Base-by-base conservation (phyloP, 805 yeast genomes). In the Jamesozyma gamospora region DNA sequence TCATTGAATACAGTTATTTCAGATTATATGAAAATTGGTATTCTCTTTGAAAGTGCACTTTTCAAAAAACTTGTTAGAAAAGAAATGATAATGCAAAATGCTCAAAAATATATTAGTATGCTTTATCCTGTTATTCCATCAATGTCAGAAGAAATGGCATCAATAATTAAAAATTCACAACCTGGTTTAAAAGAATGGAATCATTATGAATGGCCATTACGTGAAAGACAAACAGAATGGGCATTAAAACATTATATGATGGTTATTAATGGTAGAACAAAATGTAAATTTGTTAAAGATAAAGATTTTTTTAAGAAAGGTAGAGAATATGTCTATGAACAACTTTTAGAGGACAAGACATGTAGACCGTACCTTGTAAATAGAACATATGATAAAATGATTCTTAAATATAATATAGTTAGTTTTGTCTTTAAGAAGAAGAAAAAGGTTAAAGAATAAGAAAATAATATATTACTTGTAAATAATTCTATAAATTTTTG, bases 1-100 rank as follows among this genome's bases (percentile, higher is more conserved):
- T 69, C 87, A 0, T 65, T 90, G 56, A 90, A 92, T 58, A 88
- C 96, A 0, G 77, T 86, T 1, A 74, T 92, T 18, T 84, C 96
- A 0, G 94, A 87, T 55, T 82, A 77, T 52, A 90, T 87, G 95
- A 92, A 87, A 53, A 58, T 79, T 36, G 81, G 94, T 10, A 74
- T 77, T 49, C 48, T 66, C 1, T 49, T 83, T 14, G 52, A 58
- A 2, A 46, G 55, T 2, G 69, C 72, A 0, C 32, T 66, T 3
- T 68, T 69, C 28, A 53, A 62, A 6, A 49, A 60, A 1, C 46
- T 55, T 1, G 61, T 75, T 9, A 57, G 63, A 32, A 45, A 57
- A 0, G 63, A 61, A 0, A 43, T 84, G n/a, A 49, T 74, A 10
- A 46, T 72, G 41, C 69, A 73, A 34, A 62, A 73, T 1, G 70